Evolutionary conservation across 495 filamentous ascomycete species (phyloP).

Genomic region (Paragyromitra xinjiangensis): DNA sequence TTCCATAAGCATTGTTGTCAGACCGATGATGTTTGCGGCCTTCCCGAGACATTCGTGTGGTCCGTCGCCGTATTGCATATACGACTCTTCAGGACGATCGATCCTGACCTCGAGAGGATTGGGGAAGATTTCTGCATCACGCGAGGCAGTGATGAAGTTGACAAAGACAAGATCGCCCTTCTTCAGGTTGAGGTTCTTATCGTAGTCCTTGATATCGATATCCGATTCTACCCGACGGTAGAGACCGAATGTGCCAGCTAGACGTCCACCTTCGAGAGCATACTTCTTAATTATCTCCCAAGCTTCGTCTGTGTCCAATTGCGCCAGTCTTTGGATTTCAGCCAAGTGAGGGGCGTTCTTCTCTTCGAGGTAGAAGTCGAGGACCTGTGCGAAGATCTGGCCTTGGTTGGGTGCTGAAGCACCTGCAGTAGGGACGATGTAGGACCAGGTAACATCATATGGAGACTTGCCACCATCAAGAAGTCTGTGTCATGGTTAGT

Average conservation of each 20-base stretch:
- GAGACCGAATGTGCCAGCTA: constrained; percentile 60
- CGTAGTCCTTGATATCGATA: constrained; percentile 42
- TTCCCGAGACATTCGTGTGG: constrained; percentile 65
- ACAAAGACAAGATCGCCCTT: constrained; percentile 62
- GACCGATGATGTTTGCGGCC: constrained; percentile 70
- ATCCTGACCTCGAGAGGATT: constrained; percentile 72
- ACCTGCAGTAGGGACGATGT: constrained; percentile 71
- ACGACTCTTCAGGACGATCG: constrained; percentile 71
- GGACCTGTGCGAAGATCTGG: constrained; percentile 76
- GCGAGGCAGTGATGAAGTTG: constrained; percentile 68
- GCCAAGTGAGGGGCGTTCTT: constrained; percentile 63
- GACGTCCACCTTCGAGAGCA: constrained; percentile 65
- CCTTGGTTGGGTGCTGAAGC: constrained; percentile 75
- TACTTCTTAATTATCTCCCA: constrained; percentile 59
- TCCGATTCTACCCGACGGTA: constrained; percentile 54
- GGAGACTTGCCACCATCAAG: constrained; percentile 70
- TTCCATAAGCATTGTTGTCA: constrained; percentile 66
- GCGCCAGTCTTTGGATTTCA: constrained; percentile 63
- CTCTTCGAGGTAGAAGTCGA: constrained; percentile 75
- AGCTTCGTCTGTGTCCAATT: constrained; percentile 43
- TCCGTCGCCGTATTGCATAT: constrained; percentile 72
- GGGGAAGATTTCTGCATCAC: constrained; percentile 73
- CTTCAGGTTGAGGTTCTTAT: constrained; percentile 47
- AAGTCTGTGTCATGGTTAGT: constrained; percentile 59
- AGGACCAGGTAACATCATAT: constrained; percentile 76